Evolutionary conservation across 768 basidiomycete genomes (phyloP), one percentile per base, ranked within the genome.

Genomic region (Gymnopilus dilepis): DNA sequence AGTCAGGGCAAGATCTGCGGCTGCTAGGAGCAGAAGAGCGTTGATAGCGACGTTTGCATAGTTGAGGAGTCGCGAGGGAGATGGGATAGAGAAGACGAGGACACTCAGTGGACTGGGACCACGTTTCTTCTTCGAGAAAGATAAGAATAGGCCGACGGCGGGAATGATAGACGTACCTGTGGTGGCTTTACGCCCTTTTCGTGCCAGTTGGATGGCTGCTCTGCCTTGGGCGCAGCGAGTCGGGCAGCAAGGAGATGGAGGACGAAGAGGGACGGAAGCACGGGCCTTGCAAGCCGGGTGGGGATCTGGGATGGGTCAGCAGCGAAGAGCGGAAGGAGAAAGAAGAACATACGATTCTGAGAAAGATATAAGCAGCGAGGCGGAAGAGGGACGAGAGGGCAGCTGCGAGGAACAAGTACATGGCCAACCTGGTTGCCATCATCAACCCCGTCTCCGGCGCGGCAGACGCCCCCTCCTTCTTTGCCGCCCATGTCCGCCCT

Each of bases 361-460:
- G 77, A 62, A 86, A 87, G 22, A 86, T 37, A 71, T 80, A 84
- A 31, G 73, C 65, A 41, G 72, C 62, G 21, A 83, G 37, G 40
- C 86, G 80, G 70, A 84, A 85, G 28, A 73, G 65, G 62, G 63
- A 70, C 22, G 72, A 77, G 38, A 74, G 33, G 6, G 74, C 6
- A n/a, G 76, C 55, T 4, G 72, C 63, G 12, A 76, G 53, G 58
- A 66, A 70, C 17, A 59, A 33, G 40, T 67, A 37, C 55, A 71
- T 66, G 31, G 62, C 62, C 65, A 21, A 47, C 21, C 50, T 52
- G 41, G 26, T 59, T 54, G 80, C 86, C 34, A 70, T 95, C 60
- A 90, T 89, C 76, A 96, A 96, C 67, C 94, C 94, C 26, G 85
- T 79, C 60, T 87, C 82, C 66, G 94, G 94, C 5, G 78, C 87